Percentiles rank a stretch among this genome's conserved stretches.
Evolutionary conservation across 2,329 filamentous ascomycete genomes (phyloP).

Genomic region (Sporothrix mexicana): DNA sequence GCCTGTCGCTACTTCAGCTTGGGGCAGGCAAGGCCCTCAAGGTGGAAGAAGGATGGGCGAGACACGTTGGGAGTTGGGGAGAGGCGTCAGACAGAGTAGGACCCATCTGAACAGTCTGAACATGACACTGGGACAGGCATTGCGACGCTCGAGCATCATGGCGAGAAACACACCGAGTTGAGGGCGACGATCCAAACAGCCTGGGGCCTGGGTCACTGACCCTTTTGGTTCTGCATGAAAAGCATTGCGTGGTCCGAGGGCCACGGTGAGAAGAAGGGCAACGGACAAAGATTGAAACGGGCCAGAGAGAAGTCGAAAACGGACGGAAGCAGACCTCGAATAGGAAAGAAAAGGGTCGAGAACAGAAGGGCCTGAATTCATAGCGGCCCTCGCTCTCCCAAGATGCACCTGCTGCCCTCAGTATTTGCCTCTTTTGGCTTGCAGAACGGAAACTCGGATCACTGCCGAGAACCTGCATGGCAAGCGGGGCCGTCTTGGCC

Average conservation of each 20-base stretch:
- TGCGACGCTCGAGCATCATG: neutral
- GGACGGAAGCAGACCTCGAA: neutral
- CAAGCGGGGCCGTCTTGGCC: neutral
- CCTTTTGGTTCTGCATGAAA: neutral
- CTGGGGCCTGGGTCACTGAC: neutral
- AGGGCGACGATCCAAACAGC: neutral
- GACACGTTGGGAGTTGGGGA: neutral
- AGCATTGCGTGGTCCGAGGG: neutral
- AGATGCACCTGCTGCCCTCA: neutral
- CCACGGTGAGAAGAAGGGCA: neutral
- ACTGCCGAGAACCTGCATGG: slow-evolving; percentile 14
- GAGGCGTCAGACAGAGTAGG: neutral
- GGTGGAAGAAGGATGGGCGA: neutral
- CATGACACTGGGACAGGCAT: neutral
- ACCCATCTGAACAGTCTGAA: neutral
- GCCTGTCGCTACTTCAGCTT: neutral
- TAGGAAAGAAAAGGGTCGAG: neutral
- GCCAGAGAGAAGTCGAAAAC: neutral
- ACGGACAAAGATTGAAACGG: neutral
- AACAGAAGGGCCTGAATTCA: neutral
- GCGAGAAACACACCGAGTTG: neutral
- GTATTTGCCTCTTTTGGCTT: neutral
- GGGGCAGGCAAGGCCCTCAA: neutral
- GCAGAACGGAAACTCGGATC: slow-evolving; percentile 21
- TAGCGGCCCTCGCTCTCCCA: neutral